Evolutionary conservation across 169 alveolate genomes (phyloP).

Genomic region (Theileria annulata): DNA sequence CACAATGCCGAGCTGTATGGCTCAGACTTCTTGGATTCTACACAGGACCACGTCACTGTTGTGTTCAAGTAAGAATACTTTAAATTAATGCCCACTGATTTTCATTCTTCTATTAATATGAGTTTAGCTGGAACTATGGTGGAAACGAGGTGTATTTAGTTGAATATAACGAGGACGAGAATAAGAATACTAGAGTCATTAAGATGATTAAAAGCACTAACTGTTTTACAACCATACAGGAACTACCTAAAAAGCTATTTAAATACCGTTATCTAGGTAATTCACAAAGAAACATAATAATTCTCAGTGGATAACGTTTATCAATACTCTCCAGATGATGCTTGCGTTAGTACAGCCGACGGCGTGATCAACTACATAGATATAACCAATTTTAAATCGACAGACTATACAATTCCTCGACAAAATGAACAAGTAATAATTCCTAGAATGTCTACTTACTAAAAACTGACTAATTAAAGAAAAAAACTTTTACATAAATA

Average conservation of each 20-base stretch:
- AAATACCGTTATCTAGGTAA: slow-evolving; percentile 35
- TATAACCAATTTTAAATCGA: slow-evolving; percentile 18
- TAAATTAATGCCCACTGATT: not conserved
- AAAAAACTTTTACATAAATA: not conserved
- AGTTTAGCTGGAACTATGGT: slow-evolving; percentile 59
- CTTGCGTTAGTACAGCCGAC: slow-evolving; percentile 21
- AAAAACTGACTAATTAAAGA: not conserved
- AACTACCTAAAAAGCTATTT: slow-evolving; percentile 37
- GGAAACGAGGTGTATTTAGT: slow-evolving; percentile 59
- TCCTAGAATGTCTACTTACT: not conserved
- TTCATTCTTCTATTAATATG: not conserved
- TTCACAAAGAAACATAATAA: not conserved
- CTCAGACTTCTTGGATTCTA: not conserved
- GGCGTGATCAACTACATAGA: slow-evolving; percentile 53
- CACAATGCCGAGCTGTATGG: slow-evolving; percentile 1
- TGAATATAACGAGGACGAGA: slow-evolving; percentile 23
- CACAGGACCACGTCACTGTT: slow-evolving; percentile 28
- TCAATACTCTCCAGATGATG: slow-evolving; percentile 56
- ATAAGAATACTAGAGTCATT: slow-evolving; percentile 18
- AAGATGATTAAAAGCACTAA: slow-evolving; percentile 50
- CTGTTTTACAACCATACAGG: slow-evolving; percentile 45
- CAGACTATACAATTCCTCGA: slow-evolving; percentile 25
- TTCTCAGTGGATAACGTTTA: slow-evolving; percentile 53
- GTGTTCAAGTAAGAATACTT: slow-evolving; percentile 24
- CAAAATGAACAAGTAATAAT: not conserved